These are phyloP conservation scores for Dillenia suffruticosa DNA, from an alignment of 164 flowering plant genomes.

Conservation along the genomic window DNA sequence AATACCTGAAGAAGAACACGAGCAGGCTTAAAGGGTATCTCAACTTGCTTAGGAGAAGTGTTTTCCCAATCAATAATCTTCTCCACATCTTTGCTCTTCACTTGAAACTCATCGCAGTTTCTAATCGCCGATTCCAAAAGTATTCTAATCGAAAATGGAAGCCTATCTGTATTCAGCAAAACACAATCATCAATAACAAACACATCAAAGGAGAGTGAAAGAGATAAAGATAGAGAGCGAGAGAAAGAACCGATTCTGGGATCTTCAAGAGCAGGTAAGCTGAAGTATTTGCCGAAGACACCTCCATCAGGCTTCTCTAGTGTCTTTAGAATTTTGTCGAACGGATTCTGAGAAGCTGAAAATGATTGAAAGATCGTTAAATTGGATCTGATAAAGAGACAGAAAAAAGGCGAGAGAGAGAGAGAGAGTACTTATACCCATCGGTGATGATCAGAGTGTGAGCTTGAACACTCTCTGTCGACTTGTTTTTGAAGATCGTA, in stretches of 20 bases:
- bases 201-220: no score
- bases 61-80: conserved; percentile 94
- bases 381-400: neutral
- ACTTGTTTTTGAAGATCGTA: neutral
- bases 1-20: conserved; percentile 87
- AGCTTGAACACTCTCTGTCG: no score
- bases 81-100: conserved; percentile 80
- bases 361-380: neutral
- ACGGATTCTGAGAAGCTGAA: conserved; percentile 75
- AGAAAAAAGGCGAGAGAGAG: neutral
- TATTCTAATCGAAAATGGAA: conserved; percentile 79
- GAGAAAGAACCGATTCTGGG: conserved; percentile 67
- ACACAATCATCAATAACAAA: no score
- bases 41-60: conserved; percentile 81
- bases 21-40: conserved; percentile 96
- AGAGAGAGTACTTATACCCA: no score
- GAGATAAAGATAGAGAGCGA: neutral
- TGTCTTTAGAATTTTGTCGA: conserved; percentile 61
- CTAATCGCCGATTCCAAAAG: conserved; percentile 88
- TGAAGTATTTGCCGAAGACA: conserved; percentile 83
- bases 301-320: conserved; percentile 93
- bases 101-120: conserved; percentile 94
- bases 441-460: neutral
- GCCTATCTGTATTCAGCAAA: conserved; percentile 43
- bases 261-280: conserved; percentile 79